Evolutionary conservation across 2,329 filamentous ascomycete species (phyloP).

Genomic region (Colletotrichum cordylinicola): DNA sequence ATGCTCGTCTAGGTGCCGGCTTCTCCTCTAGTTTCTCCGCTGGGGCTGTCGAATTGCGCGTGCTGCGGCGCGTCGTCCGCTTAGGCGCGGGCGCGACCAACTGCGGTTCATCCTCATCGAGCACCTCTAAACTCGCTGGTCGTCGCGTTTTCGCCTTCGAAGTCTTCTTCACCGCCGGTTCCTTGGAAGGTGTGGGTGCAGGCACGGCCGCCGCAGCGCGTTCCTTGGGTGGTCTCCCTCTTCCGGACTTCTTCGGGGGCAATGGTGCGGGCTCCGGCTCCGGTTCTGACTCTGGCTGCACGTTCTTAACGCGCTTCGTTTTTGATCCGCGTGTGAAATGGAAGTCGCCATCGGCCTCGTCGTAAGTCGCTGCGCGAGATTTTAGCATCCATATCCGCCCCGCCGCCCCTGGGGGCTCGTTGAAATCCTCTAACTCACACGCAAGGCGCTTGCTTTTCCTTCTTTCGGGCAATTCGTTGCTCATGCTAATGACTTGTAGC

Average conservation of each 20-base stretch:
- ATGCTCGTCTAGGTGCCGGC: not conserved
- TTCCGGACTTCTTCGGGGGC: constrained; percentile 39
- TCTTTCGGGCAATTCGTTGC: constrained; percentile 65
- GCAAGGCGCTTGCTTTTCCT: constrained; percentile 70
- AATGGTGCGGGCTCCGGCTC: constrained; percentile 34
- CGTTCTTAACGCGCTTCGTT: constrained; percentile 68
- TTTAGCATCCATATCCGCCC: constrained; percentile 71
- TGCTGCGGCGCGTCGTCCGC: constrained; percentile 47
- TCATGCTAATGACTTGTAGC: constrained; percentile 74
- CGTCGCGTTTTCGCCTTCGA: constrained; percentile 39
- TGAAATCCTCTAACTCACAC: constrained; percentile 51
- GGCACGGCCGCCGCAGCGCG: constrained; percentile 33
- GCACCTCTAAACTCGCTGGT: constrained; percentile 45
- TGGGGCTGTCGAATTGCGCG: constrained; percentile 48
- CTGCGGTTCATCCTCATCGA: constrained; percentile 40
- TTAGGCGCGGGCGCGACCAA: constrained; percentile 37
- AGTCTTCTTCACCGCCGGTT: constrained; percentile 21
- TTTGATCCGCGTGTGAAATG: constrained; percentile 74
- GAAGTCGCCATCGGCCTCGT: constrained; percentile 81
- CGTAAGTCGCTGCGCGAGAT: constrained; percentile 54
- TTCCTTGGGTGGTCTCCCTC: constrained; percentile 46
- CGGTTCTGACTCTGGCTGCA: constrained; percentile 47
- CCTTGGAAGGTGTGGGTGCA: constrained; percentile 29
- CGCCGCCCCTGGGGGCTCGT: not conserved
- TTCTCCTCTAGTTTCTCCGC: constrained; percentile 29